phyloP scores from a whole-genome alignment of 768 basidiomycete genomes.

The Arthromyces matolae region DNA sequence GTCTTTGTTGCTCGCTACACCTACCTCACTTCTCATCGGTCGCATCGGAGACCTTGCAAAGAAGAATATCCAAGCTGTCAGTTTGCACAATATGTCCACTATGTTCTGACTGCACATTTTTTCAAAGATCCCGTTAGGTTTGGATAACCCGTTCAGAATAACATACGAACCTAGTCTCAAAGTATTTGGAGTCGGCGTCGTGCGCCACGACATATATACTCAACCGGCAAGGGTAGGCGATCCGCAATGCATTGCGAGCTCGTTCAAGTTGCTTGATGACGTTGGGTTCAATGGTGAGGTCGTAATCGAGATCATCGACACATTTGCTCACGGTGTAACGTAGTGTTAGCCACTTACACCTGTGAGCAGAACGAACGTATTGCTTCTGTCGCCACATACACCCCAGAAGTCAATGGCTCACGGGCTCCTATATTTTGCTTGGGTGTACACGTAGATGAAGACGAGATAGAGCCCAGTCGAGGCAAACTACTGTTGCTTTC shows the following conservation, averaged over 20 bases:
- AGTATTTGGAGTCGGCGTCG: slow-evolving; percentile 65
- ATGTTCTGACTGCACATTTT: not conserved
- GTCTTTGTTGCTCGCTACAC: slow-evolving; percentile 57
- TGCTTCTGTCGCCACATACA: slow-evolving; percentile 44
- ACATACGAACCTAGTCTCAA: slow-evolving; percentile 51
- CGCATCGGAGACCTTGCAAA: slow-evolving; percentile 65
- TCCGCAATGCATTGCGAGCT: slow-evolving; percentile 41
- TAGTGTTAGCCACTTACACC: slow-evolving; percentile 46
- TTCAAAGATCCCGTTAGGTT: slow-evolving; percentile 63
- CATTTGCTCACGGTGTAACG: not conserved
- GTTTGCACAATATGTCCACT: slow-evolving; percentile 10
- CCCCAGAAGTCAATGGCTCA: slow-evolving; percentile 25
- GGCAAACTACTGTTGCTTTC: slow-evolving; percentile 64
- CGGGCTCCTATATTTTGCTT: slow-evolving; percentile 44
- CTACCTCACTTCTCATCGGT: slow-evolving; percentile 59
- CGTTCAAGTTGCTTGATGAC: slow-evolving; percentile 66
- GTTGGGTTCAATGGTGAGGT: slow-evolving; percentile 58
- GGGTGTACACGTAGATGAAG: slow-evolving; percentile 42
- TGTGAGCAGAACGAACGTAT: slow-evolving; percentile 60
- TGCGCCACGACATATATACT: no score
- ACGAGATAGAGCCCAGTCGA: slow-evolving; percentile 46
- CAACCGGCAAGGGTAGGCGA: slow-evolving; percentile 55
- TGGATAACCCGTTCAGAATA: slow-evolving; percentile 68
- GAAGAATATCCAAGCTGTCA: slow-evolving; percentile 76
- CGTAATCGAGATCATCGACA: not conserved